Percentiles rank a stretch among this genome's conserved stretches.
phyloP scores from a whole-genome alignment of 176 grass and related monocot species.

The Tillandsia leiboldiana region DNA sequence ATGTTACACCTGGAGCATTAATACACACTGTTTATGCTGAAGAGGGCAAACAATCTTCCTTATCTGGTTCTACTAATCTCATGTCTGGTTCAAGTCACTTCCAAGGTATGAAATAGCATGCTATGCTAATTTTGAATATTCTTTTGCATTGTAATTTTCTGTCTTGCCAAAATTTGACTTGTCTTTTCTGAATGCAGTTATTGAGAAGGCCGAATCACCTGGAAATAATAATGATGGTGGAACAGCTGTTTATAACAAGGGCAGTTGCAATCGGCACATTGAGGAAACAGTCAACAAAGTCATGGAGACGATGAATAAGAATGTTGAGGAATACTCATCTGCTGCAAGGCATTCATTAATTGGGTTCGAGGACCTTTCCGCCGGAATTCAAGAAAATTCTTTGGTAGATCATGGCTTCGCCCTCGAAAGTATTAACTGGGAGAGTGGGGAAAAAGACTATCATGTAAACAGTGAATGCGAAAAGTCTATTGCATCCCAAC shows the following conservation, averaged over 20 bases:
- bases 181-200: too few relatives aligned
- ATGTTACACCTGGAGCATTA: too few relatives aligned
- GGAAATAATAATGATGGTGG: background rate
- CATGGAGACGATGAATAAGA: background rate
- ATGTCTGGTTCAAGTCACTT: too few relatives aligned
- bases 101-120: too few relatives aligned
- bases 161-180: too few relatives aligned
- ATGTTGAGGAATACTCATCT: background rate
- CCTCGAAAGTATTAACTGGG: background rate
- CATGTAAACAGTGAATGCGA: background rate
- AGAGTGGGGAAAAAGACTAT: background rate
- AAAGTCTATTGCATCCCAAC: background rate
- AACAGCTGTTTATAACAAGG: background rate
- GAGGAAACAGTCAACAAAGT: background rate
- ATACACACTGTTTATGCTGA: too few relatives aligned
- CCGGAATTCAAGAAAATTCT: background rate
- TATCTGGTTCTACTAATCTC: too few relatives aligned
- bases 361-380: background rate
- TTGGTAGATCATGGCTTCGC: background rate
- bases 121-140: too few relatives aligned
- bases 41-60: too few relatives aligned
- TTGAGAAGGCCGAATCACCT: too few relatives aligned
- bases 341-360: background rate
- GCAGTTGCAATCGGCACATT: background rate
- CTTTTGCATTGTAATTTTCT: too few relatives aligned